phyloP scores from a whole-genome alignment of 306 rosid genomes.

The Begonia loranthoides region DNA sequence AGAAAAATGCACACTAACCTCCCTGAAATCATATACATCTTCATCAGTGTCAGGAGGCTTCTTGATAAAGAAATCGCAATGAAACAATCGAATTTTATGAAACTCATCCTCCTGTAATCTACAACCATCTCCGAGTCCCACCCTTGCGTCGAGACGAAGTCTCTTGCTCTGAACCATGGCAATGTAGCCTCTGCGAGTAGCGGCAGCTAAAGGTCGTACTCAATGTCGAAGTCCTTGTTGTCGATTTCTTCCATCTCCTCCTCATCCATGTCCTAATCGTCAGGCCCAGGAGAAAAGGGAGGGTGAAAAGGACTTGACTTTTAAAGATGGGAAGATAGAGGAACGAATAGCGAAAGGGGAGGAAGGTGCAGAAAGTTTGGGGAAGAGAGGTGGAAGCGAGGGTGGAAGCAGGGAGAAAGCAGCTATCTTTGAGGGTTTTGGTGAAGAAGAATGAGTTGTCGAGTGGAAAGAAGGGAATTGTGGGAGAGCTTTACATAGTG shows the following conservation, averaged over 20 bases:
- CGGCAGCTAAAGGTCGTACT: constrained; percentile 44
- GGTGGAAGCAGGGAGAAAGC: neutral
- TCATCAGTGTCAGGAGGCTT: constrained; percentile 81
- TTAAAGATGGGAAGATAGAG: constrained; percentile 14
- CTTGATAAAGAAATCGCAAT: constrained; percentile 77
- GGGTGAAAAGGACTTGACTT: constrained; percentile 13
- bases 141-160: constrained; percentile 59
- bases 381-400: constrained; percentile 1
- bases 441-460: neutral
- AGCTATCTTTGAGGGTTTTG: neutral
- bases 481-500: too few species aligned
- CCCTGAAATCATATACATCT: constrained; percentile 85
- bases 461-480: too few species aligned
- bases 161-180: constrained; percentile 44
- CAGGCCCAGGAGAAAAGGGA: constrained; percentile 25
- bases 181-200: constrained; percentile 28
- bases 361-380: neutral
- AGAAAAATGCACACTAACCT: constrained; percentile 25
- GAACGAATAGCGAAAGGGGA: constrained; percentile 3
- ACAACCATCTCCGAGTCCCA: constrained; percentile 77
- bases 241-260: constrained; percentile 78
- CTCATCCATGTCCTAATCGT: constrained; percentile 78
- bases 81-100: constrained; percentile 62
- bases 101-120: constrained; percentile 85
- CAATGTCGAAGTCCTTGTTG: constrained; percentile 89